Evolutionary conservation across 2,329 filamentous ascomycete species (phyloP).

Genomic region (Colletotrichum tropicale): DNA sequence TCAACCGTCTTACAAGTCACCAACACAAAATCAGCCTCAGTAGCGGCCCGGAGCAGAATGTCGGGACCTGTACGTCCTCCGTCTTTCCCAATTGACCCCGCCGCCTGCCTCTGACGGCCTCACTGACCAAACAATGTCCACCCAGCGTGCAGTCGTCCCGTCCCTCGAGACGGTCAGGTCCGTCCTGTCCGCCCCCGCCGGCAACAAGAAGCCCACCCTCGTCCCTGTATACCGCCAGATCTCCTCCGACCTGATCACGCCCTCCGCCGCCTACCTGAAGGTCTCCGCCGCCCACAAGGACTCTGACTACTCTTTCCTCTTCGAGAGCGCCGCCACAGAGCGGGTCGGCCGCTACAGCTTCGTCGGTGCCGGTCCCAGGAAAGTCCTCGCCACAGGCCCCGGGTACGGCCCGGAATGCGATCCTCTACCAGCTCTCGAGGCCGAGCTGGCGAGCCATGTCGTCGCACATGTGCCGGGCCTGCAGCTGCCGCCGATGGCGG

Average conservation of each 20-base stretch:
- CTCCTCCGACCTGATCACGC: constrained; percentile 90
- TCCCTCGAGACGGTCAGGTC: constrained; percentile 51
- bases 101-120: neutral
- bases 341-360: constrained; percentile 96
- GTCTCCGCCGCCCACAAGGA: constrained; percentile 72
- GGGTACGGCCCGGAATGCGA: constrained; percentile 86
- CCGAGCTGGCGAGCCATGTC: constrained; percentile 77
- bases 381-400: constrained; percentile 85
- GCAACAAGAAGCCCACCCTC: constrained; percentile 63
- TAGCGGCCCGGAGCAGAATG: constrained; percentile 9
- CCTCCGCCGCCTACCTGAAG: constrained; percentile 94
- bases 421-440: constrained; percentile 81
- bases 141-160: constrained; percentile 46
- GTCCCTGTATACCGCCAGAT: constrained; percentile 85
- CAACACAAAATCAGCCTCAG: neutral
- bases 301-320: constrained; percentile 87
- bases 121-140: neutral
- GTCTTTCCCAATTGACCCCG: neutral
- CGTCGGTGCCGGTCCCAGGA: constrained; percentile 79
- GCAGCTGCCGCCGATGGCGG: constrained; percentile 83
- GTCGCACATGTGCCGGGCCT: constrained; percentile 85
- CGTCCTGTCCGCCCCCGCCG: constrained; percentile 35
- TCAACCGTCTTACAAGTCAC: neutral
- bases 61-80: constrained; percentile 16
- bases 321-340: constrained; percentile 94